Conservation (phyloP, 805 yeast genomes). For the Isabelozyma heimii region DNA sequence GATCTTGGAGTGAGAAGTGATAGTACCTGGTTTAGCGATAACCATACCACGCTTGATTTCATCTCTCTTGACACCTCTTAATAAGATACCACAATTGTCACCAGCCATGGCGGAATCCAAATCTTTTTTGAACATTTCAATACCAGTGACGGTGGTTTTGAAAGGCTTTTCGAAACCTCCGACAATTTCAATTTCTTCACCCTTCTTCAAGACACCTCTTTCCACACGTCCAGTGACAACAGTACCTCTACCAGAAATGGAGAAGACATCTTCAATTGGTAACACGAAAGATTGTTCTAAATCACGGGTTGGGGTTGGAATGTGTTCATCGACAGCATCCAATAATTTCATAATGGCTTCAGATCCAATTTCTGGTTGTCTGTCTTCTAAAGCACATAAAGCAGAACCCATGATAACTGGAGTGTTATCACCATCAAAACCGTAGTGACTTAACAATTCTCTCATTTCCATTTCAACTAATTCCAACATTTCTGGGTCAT, state of each 20-base stretch:
- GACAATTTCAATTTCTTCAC: slow-evolving; percentile 97
- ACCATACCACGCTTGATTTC: slow-evolving; percentile 98
- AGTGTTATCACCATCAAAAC: slow-evolving; percentile 97
- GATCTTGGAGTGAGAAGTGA: slow-evolving; percentile 90
- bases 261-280: slow-evolving; percentile 97
- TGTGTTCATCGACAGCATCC: slow-evolving; percentile 89
- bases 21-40: slow-evolving; percentile 86
- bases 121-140: slow-evolving; percentile 99
- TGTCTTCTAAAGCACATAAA: slow-evolving; percentile 88
- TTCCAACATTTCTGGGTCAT: slow-evolving; percentile 99
- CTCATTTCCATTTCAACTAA: slow-evolving; percentile 99
- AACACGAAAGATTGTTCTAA: slow-evolving; percentile 93
- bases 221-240: slow-evolving; percentile 99
- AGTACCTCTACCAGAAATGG: slow-evolving; percentile 99
- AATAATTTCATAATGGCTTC: slow-evolving; percentile 79
- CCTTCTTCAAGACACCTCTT: slow-evolving; percentile 96
- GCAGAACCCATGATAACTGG: slow-evolving; percentile 99
- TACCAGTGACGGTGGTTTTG: slow-evolving; percentile 95
- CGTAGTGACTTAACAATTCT: slow-evolving; percentile 85
- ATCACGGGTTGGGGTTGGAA: slow-evolving; percentile 96
- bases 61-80: slow-evolving; percentile 98
- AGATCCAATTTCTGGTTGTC: slow-evolving; percentile 87
- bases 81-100: slow-evolving; percentile 96
- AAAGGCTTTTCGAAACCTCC: slow-evolving; percentile 84
- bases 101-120: slow-evolving; percentile 98